phyloP scores from a whole-genome alignment of 1,139 yeast species.

The Taphrina pruni region DNA sequence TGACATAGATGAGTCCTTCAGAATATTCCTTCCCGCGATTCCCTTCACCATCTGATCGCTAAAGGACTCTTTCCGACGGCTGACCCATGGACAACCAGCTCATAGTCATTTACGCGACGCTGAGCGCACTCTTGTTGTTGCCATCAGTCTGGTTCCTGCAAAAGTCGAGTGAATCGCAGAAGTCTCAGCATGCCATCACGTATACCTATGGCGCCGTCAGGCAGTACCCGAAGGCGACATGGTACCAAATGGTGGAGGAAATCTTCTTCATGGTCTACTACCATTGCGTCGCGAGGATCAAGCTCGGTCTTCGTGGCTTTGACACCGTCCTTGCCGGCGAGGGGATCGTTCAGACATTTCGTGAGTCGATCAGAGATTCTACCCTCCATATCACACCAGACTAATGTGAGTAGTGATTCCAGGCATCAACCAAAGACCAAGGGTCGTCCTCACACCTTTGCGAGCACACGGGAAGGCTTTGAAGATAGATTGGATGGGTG shows the following conservation, averaged over 20 bases:
- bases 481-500: slow-evolving; percentile 39
- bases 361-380: slow-evolving; percentile 2
- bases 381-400: background rate
- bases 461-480: slow-evolving; percentile 37
- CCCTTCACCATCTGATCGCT: too few species aligned
- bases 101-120: background rate
- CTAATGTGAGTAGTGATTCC: slow-evolving; percentile 27
- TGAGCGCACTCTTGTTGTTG: background rate
- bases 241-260: slow-evolving; percentile 23
- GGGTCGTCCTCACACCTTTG: slow-evolving; percentile 30
- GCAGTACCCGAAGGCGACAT: slow-evolving; percentile 28
- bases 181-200: slow-evolving; percentile 23
- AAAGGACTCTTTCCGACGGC: too few species aligned
- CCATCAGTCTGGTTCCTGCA: slow-evolving; percentile 6
- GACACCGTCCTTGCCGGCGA: slow-evolving; percentile 23
- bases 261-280: slow-evolving; percentile 28
- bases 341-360: slow-evolving; percentile 19
- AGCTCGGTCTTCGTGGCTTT: background rate
- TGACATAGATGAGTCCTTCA: background rate
- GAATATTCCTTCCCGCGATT: background rate
- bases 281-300: slow-evolving; percentile 19
- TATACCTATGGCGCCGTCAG: slow-evolving; percentile 39
- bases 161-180: slow-evolving; percentile 8
- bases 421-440: slow-evolving; percentile 23
- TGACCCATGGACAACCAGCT: slow-evolving; percentile 6